Percentiles rank a stretch among this genome's conserved stretches.
Evolutionary conservation across 169 alveolate species (phyloP).

Genomic region (Babesia ovata): DNA sequence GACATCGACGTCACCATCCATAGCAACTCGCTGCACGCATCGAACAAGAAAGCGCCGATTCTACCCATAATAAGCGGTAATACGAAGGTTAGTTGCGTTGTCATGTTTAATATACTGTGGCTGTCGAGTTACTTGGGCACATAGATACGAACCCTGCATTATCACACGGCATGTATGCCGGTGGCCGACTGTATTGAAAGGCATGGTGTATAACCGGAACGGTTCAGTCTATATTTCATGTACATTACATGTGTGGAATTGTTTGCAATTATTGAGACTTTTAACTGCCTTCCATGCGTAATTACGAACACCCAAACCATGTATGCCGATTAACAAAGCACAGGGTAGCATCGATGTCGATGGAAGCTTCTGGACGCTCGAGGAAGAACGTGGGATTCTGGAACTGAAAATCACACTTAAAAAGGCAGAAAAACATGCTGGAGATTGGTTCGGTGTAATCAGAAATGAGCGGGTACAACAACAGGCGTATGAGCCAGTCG

Average conservation of each 20-base stretch:
- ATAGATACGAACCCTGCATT: no score
- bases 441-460: constrained; percentile 57
- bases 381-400: not conserved
- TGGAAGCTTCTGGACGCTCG: constrained; percentile 64
- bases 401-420: constrained; percentile 44
- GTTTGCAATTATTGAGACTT: no score
- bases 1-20: constrained; percentile 30
- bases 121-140: no score
- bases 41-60: constrained; percentile 4
- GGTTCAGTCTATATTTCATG: no score
- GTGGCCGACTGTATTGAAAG: no score
- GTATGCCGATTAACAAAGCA: not conserved
- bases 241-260: no score
- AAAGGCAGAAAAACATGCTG: constrained; percentile 21
- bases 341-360: constrained; percentile 55
- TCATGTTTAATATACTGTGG: no score
- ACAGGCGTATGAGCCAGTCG: constrained; percentile 30
- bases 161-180: no score
- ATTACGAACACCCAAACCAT: no score
- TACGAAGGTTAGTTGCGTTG: constrained; percentile 27
- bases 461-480: constrained; percentile 19
- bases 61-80: constrained; percentile 40
- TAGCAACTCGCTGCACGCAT: constrained; percentile 10
- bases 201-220: no score
- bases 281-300: no score